Percentiles rank a stretch among this genome's conserved stretches.
phyloP scores from a whole-genome alignment of 2,329 filamentous ascomycete species.

The Nothopassalora personata region DNA sequence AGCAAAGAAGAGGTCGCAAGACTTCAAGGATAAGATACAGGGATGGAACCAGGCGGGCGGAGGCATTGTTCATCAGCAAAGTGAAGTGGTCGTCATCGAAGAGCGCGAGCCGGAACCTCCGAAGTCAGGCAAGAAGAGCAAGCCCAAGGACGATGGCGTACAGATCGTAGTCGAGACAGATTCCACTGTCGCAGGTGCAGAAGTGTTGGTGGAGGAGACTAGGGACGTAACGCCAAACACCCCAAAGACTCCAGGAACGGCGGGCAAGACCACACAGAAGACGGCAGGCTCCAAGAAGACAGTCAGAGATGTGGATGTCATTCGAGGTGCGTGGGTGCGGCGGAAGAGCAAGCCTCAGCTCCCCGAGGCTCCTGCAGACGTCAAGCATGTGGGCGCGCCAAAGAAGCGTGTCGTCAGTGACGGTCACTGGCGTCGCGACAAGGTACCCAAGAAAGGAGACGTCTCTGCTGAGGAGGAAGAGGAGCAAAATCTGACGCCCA shows the following conservation, averaged over 20 bases:
- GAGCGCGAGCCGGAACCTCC: slow-evolving; percentile 6
- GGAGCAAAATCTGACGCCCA: slow-evolving; percentile 25
- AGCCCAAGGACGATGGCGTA: slow-evolving; percentile 9
- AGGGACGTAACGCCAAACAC: slow-evolving; percentile 1
- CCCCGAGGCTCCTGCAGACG: slow-evolving; percentile 39
- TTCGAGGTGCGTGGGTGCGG: slow-evolving; percentile 34
- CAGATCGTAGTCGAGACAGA: slow-evolving; percentile 21
- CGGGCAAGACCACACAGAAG: slow-evolving; percentile 7
- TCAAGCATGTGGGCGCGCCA: slow-evolving; percentile 57
- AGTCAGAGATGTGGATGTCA: slow-evolving; percentile 29
- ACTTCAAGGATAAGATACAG: slow-evolving; percentile 30
- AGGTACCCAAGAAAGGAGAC: slow-evolving; percentile 21
- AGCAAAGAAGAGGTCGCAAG: slow-evolving; percentile 29
- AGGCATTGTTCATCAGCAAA: slow-evolving; percentile 23
- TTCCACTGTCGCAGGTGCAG: slow-evolving; percentile 8
- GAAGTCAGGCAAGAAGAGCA: background rate
- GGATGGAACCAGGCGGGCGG: slow-evolving; percentile 31
- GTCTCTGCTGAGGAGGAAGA: slow-evolving; percentile 12
- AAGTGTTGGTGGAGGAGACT: slow-evolving; percentile 12
- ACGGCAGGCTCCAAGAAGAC: slow-evolving; percentile 16
- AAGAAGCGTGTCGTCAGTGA: slow-evolving; percentile 93
- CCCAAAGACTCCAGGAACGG: slow-evolving; percentile 2
- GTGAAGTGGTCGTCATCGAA: slow-evolving; percentile 26
- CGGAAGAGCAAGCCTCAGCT: slow-evolving; percentile 33
- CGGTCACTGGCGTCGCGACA: slow-evolving; percentile 63